Base-by-base conservation (phyloP, 257 asterid species). In the Solanum acaule region DNA sequence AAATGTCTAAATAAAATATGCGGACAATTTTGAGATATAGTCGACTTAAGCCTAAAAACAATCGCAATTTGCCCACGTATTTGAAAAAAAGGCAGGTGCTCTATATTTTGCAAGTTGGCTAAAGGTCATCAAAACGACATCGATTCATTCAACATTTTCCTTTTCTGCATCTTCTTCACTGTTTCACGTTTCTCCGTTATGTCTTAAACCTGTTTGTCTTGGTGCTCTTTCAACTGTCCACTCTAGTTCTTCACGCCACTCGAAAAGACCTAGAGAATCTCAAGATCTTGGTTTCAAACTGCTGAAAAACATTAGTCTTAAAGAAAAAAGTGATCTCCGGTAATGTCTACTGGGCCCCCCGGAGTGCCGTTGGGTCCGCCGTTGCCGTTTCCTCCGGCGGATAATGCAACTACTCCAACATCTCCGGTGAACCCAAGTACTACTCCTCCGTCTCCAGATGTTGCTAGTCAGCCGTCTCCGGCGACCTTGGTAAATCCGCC, bases 361-460 rank as follows among this genome's bases (percentile, higher is more conserved):
- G 88, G 37, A 18, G 88, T 35, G 34, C 75, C 73, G 75, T 12
- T 2, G 52, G 37, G 86, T 78, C 90, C 89, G 87, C 88, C 90
- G 65, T 90, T 91, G 91, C 89, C 93, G 86, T 86, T 88, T 44
- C 90, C 91, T 88, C 92, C 92, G 86, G 91, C 87, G 25, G 92
- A 52, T 63, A 61, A 37, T 34, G 89, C 90, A 87, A 84, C 92
- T 77, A 29, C 61, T 25, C 82, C 87, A 4, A 83, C 92, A 4
- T 79, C 82, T 77, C 88, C 86, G 23, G 88, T 52, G 85, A 35
- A 79, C 87, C 40, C 34, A 71, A 79, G 87, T 10, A 35, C 59
- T 15, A 63, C 72, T 83, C 84, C 88, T 25, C 77, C 85, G 5
- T 25, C 65, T 34, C 16, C 65, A 42, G 83, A 75, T 20, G 25